phyloP scores from a whole-genome alignment of 305 asterid genomes.

The Euphrasia arctica region DNA sequence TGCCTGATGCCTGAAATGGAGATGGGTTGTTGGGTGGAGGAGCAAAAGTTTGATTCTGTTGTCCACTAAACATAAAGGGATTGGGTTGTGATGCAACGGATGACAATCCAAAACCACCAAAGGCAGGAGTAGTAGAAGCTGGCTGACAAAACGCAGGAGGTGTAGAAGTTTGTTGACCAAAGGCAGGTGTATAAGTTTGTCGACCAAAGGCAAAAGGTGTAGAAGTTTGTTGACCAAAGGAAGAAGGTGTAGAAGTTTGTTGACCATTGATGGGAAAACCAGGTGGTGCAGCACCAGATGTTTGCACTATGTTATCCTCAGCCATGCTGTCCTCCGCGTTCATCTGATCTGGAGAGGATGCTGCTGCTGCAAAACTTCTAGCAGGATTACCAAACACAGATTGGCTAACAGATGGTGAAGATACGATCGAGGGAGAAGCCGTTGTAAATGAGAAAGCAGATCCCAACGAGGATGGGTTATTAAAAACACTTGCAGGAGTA shows the following conservation, averaged over 20 bases:
- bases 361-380: conserved; percentile 32
- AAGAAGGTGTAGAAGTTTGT: conserved; percentile 31
- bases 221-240: conserved; percentile 41
- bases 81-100: conserved; percentile 32
- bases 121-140: conserved; percentile 42
- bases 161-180: conserved; percentile 46
- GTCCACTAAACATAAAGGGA: conserved; percentile 63
- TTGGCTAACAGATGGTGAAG: conserved; percentile 27
- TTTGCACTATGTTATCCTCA: conserved; percentile 65
- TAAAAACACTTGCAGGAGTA: conserved; percentile 22
- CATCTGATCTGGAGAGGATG: conserved; percentile 54
- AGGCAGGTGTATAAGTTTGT: conserved; percentile 38
- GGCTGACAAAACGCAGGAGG: conserved; percentile 56
- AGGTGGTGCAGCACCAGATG: conserved; percentile 1
- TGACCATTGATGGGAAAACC: conserved; percentile 41
- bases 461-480: not conserved
- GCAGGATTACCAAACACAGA: conserved; percentile 40
- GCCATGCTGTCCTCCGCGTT: conserved; percentile 91
- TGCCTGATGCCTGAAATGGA: conserved; percentile 51
- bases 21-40: conserved; percentile 37
- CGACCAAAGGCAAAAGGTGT: conserved; percentile 25
- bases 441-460: conserved; percentile 40
- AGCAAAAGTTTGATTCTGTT: conserved; percentile 54
- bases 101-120: conserved; percentile 59
- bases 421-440: conserved; percentile 35